These are phyloP conservation scores for Styphnolobium japonicum DNA, from an alignment of 306 rosid genomes.

Conservation along the genomic window DNA sequence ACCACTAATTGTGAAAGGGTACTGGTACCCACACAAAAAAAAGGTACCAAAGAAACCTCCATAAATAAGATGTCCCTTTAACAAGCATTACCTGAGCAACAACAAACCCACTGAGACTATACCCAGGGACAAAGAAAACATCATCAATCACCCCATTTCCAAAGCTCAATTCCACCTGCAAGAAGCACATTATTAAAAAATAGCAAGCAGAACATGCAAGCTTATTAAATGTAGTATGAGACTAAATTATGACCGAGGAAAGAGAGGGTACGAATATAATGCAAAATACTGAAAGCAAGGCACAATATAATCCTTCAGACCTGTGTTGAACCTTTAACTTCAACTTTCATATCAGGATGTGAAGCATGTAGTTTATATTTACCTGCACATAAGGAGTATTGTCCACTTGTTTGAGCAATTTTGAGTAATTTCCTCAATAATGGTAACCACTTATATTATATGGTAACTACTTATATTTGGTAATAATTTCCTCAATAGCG, in stretches of 20 bases:
- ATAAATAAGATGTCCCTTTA: constrained; percentile 16
- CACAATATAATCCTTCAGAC: constrained; percentile 40
- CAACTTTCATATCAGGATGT: constrained; percentile 80
- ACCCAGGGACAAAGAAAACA: constrained; percentile 81
- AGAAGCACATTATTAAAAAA: constrained; percentile 26
- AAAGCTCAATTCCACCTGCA: constrained; percentile 88
- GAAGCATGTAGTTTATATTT: constrained; percentile 75
- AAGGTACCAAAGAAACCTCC: too few relatives aligned
- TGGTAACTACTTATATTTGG: neutral
- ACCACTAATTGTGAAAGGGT: too few relatives aligned
- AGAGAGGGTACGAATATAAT: constrained; percentile 4
- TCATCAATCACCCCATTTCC: constrained; percentile 70
- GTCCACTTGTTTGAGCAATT: constrained; percentile 4
- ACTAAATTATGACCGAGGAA: neutral
- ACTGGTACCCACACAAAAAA: too few relatives aligned
- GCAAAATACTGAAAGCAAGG: constrained; percentile 23
- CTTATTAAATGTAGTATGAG: constrained; percentile 11
- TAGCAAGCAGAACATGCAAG: constrained; percentile 17
- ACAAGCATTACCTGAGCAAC: constrained; percentile 85
- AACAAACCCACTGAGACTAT: constrained; percentile 75
- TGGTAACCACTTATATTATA: neutral
- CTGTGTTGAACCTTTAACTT: constrained; percentile 75
- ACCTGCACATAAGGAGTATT: constrained; percentile 53
- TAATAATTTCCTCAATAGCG: constrained; percentile 11
- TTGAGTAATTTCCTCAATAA: neutral